Percentiles rank a stretch among this genome's conserved stretches.
Evolutionary conservation across 371 early-diverging fungal species (phyloP).

Genomic region (Coemansia sp.): DNA sequence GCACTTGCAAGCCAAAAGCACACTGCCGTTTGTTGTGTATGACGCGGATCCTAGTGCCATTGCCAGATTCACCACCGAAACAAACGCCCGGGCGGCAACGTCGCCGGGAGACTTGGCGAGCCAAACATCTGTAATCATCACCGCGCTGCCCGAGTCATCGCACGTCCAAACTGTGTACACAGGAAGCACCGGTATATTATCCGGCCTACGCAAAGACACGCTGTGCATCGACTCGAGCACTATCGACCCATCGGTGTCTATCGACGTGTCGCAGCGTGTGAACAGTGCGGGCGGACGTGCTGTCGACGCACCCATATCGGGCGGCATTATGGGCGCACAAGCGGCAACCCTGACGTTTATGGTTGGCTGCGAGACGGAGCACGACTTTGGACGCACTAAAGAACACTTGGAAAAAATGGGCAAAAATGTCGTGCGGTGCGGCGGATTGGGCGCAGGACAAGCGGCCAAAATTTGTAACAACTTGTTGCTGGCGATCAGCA

Average conservation of each 20-base stretch:
- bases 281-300: conserved; percentile 62
- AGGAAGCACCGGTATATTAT: conserved; percentile 60
- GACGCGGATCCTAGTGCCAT: conserved; percentile 66
- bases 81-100: conserved; percentile 51
- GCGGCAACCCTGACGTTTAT: conserved; percentile 94
- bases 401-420: conserved; percentile 82
- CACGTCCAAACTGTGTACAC: conserved; percentile 82
- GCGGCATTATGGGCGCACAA: conserved; percentile 88
- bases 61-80: conserved; percentile 53
- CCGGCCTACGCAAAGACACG: conserved; percentile 55
- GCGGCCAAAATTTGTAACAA: conserved; percentile 97
- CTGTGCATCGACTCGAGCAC: conserved; percentile 89
- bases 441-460: conserved; percentile 83
- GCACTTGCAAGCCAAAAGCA: conserved; percentile 69
- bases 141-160: conserved; percentile 86
- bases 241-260: conserved; percentile 76
- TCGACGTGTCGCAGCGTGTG: conserved; percentile 63
- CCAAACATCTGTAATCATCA: conserved; percentile 74
- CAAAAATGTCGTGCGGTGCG: conserved; percentile 91
- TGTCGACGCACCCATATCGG: conserved; percentile 95
- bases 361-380: conserved; percentile 76
- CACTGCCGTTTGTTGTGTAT: conserved; percentile 62
- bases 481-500: conserved; percentile 89
- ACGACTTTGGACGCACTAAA: conserved; percentile 66
- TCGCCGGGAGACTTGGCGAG: conserved; percentile 72